Percentiles rank a stretch among this genome's conserved stretches.
Conservation (phyloP, 257 asterid genomes). For the Coffea eugenioides region DNA sequence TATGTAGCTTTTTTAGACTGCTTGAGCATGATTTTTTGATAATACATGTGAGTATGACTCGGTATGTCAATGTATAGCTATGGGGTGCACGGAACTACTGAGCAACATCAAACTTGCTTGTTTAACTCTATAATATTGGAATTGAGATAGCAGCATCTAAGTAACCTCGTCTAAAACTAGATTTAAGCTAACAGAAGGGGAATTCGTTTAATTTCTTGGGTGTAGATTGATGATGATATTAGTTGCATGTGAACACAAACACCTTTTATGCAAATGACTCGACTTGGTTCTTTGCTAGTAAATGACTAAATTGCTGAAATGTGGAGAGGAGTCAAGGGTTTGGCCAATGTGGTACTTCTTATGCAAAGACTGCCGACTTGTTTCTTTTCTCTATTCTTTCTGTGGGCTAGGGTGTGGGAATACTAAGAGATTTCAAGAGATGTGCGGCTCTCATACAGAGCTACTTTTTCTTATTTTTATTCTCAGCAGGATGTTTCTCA, state of each 20-base stretch:
- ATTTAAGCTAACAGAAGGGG: not conserved
- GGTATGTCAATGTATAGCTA: not conserved
- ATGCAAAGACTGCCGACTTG: not conserved
- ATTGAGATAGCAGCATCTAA: not conserved
- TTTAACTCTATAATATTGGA: not conserved
- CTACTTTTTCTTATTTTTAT: not conserved
- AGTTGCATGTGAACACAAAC: not conserved
- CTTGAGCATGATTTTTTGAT: not conserved
- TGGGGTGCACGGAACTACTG: not conserved
- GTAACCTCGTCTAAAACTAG: not conserved
- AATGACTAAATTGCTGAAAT: not conserved
- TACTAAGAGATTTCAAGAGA: not conserved
- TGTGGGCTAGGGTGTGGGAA: not conserved
- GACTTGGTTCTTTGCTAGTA: not conserved
- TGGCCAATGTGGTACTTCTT: not conserved
- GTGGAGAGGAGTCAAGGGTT: not conserved
- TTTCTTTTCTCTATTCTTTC: not conserved
- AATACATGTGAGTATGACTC: not conserved
- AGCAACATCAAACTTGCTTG: not conserved
- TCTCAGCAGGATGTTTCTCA: not conserved
- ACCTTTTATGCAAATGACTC: not conserved
- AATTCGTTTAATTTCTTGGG: not conserved
- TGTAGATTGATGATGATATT: not conserved
- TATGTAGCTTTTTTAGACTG: constrained; percentile 24
- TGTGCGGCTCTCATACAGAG: not conserved